Evolutionary conservation across 345 rosid genomes (phyloP).

Genomic region (Gossypium arboreum): DNA sequence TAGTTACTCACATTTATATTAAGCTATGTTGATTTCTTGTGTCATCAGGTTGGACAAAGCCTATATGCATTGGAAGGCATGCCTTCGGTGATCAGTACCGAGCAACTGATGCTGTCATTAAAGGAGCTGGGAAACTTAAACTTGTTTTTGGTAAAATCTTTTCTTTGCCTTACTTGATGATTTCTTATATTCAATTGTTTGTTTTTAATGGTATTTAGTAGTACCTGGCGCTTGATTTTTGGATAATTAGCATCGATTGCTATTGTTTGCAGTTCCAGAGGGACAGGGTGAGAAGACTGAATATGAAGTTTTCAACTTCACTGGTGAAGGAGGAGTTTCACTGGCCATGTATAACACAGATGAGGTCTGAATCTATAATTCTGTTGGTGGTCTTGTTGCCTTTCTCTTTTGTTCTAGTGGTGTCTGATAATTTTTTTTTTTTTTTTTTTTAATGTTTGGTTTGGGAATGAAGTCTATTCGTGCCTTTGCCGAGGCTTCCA

Average conservation of each 20-base stretch:
- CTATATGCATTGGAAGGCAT: slow-evolving; percentile 98
- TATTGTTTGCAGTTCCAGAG: slow-evolving; percentile 55
- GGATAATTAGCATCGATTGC: neutral
- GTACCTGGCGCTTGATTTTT: neutral
- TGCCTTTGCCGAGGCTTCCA: slow-evolving; percentile 90
- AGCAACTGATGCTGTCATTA: slow-evolving; percentile 88
- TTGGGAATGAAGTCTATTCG: slow-evolving; percentile 62
- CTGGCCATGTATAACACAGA: slow-evolving; percentile 96
- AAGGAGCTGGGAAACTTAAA: slow-evolving; percentile 90
- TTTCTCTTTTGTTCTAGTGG: slow-evolving; percentile 1
- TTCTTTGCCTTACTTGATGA: slow-evolving; percentile 6
- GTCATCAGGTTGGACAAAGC: slow-evolving; percentile 85
- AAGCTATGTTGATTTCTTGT: slow-evolving; percentile 12
- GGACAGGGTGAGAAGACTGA: slow-evolving; percentile 72
- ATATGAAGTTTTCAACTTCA: slow-evolving; percentile 76
- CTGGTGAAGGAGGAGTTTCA: slow-evolving; percentile 92
- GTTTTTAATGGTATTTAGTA: neutral
- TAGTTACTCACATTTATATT: neutral
- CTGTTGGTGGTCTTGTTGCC: neutral
- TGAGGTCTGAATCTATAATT: slow-evolving; percentile 49
- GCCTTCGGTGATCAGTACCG: slow-evolving; percentile 98
- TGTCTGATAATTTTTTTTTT: slow-evolving; percentile 2
- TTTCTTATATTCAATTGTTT: neutral
- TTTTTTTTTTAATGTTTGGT: neutral
- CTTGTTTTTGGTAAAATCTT: slow-evolving; percentile 65